Percentiles rank a stretch among this genome's conserved stretches.
These are phyloP conservation scores for Apiospora malaysiana DNA, from an alignment of 2,329 filamentous ascomycete genomes.

Conservation along the genomic window DNA sequence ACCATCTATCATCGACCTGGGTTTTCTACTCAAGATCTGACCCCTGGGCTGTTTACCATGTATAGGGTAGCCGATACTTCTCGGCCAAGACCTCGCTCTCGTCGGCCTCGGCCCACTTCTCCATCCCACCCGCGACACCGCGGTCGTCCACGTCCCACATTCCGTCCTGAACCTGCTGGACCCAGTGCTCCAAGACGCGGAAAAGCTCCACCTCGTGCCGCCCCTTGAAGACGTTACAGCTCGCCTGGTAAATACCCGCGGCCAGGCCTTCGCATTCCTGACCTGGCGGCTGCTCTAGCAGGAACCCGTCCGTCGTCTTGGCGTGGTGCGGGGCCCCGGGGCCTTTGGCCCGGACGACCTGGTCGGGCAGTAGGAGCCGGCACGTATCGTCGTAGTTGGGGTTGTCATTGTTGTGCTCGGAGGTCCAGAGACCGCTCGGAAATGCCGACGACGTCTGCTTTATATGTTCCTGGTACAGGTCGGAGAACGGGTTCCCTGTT, in stretches of 20 bases:
- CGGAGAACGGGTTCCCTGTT: conserved; percentile 5
- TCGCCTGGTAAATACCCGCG: conserved; percentile 7
- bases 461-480: neutral
- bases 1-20: too few species aligned
- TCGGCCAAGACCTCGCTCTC: conserved; percentile 8
- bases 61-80: conserved; percentile 13
- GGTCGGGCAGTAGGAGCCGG: conserved; percentile 17
- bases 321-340: neutral
- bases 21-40: too few species aligned
- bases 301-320: conserved; percentile 1
- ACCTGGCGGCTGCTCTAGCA: neutral
- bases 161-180: conserved; percentile 2
- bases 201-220: conserved; percentile 18
- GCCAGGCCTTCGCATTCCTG: neutral
- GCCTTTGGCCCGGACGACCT: neutral
- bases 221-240: conserved; percentile 1
- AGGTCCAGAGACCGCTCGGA: conserved; percentile 8
- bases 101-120: conserved; percentile 21
- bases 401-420: neutral
- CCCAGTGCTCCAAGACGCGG: conserved; percentile 21
- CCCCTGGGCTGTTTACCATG: too few species aligned
- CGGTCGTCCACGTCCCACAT: conserved; percentile 1
- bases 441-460: neutral
- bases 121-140: conserved; percentile 9
- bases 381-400: conserved; percentile 15